A percentile compares a stretch with the other conserved stretches of the same genome.
These are phyloP conservation scores for Stentor coeruleus DNA, from an alignment of 73 alveolate genomes.

Conservation along the genomic window DNA sequence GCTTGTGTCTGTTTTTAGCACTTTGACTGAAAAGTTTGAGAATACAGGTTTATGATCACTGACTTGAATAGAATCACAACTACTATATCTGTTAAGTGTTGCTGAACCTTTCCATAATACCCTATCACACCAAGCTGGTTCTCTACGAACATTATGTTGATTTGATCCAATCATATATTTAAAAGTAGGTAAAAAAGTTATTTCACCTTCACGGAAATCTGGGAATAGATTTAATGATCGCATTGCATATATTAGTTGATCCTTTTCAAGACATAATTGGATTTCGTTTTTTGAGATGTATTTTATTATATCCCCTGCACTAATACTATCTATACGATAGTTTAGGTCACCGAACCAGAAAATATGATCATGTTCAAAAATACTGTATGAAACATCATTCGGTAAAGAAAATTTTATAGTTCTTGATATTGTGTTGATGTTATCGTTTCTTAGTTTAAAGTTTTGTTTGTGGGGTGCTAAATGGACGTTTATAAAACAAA, in stretches of 20 bases:
- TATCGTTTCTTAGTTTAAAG: neutral
- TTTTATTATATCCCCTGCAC: constrained; percentile 34
- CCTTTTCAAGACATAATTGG: neutral
- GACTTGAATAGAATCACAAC: neutral
- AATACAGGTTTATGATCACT: constrained; percentile 24
- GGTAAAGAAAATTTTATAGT: neutral
- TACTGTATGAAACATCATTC: neutral
- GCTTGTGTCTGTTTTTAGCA: neutral
- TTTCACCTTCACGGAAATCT: constrained; percentile 7
- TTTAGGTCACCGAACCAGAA: constrained; percentile 58
- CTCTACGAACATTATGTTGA: constrained; percentile 4
- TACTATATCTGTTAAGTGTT: neutral
- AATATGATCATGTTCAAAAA: constrained; percentile 43
- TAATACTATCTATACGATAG: constrained; percentile 37
- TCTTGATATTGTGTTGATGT: neutral
- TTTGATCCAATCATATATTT: neutral
- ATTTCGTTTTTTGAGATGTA: constrained; percentile 32
- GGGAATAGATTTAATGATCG: neutral
- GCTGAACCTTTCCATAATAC: constrained; percentile 3
- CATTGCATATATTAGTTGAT: neutral
- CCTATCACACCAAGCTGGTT: constrained; percentile 19
- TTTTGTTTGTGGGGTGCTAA: constrained; percentile 5
- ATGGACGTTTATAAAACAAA: constrained; percentile 13
- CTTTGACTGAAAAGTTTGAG: neutral
- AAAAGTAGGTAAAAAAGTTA: constrained; percentile 13